Conservation (phyloP, 371 early-diverging fungal species). For the Mortierella sp. region DNA sequence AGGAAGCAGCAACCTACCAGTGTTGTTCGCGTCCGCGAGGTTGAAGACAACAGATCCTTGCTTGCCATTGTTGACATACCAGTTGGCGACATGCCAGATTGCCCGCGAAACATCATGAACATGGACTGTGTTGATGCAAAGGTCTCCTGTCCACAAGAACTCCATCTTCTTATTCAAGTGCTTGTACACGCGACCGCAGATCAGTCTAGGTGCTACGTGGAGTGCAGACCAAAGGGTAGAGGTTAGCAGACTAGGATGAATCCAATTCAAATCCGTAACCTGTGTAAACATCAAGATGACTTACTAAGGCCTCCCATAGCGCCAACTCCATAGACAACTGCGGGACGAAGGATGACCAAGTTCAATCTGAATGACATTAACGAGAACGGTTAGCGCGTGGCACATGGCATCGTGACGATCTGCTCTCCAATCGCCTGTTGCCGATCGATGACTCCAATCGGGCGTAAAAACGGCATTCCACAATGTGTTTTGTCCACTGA, state of each 20-base stretch:
- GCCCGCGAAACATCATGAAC: constrained; percentile 87
- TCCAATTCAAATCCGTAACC: no score
- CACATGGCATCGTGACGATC: background rate
- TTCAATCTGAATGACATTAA: constrained; percentile 63
- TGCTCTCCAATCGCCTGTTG: no score
- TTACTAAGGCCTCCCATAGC: constrained; percentile 82
- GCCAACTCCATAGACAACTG: constrained; percentile 88
- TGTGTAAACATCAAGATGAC: no score
- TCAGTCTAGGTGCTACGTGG: constrained; percentile 84
- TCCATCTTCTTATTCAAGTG: constrained; percentile 88
- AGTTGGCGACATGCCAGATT: constrained; percentile 74
- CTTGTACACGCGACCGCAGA: constrained; percentile 90
- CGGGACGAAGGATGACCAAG: constrained; percentile 84
- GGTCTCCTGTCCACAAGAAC: constrained; percentile 89
- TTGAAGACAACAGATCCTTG: constrained; percentile 68
- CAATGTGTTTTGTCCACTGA: no score
- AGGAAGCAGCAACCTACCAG: constrained; percentile 54
- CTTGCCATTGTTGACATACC: constrained; percentile 61
- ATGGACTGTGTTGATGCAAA: constrained; percentile 94
- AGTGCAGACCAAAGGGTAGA: background rate
- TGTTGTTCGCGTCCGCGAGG: constrained; percentile 82
- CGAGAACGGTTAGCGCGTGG: constrained; percentile 2
- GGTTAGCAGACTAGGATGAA: background rate
- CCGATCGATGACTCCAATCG: background rate
- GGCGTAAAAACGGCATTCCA: no score